Evolutionary conservation across 768 basidiomycete genomes (phyloP).

Genomic region (Naganishia onofrii): DNA sequence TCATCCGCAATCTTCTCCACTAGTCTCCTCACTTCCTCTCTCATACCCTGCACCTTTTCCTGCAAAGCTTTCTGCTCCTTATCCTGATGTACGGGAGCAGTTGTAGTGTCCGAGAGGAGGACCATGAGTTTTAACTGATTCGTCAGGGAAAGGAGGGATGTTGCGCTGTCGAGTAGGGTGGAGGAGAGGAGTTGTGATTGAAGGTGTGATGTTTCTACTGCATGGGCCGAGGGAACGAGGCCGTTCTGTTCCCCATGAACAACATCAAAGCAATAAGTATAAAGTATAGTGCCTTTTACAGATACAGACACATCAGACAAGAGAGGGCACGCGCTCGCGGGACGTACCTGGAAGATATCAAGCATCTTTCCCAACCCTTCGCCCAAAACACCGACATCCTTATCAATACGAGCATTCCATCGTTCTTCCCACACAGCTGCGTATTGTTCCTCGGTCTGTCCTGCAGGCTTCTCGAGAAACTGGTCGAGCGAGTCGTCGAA

Average conservation of each 20-base stretch:
- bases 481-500: conserved; percentile 26
- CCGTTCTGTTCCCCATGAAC: background rate
- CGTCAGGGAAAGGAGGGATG: conserved; percentile 28
- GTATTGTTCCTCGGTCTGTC: conserved; percentile 10
- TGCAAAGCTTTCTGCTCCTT: conserved; percentile 2
- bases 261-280: too few species aligned
- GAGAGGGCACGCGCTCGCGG: too few species aligned
- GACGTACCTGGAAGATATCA: conserved; percentile 22
- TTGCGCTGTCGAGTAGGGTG: conserved; percentile 19
- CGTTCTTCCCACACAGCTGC: conserved; percentile 27
- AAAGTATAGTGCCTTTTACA: too few species aligned
- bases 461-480: conserved; percentile 14
- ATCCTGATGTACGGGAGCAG: background rate
- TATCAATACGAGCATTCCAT: conserved; percentile 33
- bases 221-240: background rate
- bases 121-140: conserved; percentile 32
- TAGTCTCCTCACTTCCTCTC: conserved; percentile 32
- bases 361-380: conserved; percentile 30
- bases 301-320: too few species aligned
- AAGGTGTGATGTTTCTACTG: conserved; percentile 21
- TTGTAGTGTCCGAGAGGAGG: conserved; percentile 26
- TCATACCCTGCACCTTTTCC: conserved; percentile 21
- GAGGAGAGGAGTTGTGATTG: conserved; percentile 16
- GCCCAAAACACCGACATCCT: conserved; percentile 25
- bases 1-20: conserved; percentile 37